Percentiles rank a stretch among this genome's conserved stretches.
phyloP scores from a whole-genome alignment of 1,139 yeast genomes.

The Petasospora fabianii region DNA sequence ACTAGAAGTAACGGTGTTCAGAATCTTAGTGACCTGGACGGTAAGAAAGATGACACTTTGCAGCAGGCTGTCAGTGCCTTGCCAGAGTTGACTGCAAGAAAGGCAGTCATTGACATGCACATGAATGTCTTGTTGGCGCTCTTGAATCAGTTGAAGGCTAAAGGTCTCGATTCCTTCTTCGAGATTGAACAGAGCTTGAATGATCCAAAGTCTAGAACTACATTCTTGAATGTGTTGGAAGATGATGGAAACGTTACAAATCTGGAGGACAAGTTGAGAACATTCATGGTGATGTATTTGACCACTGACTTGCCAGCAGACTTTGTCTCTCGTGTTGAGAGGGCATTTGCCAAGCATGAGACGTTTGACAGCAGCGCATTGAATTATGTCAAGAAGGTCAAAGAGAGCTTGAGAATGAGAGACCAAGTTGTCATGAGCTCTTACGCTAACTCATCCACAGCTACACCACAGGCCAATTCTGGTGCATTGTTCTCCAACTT shows the following conservation, averaged over 20 bases:
- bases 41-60: conserved; percentile 62
- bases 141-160: conserved; percentile 77
- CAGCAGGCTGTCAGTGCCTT: conserved; percentile 88
- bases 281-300: conserved; percentile 71
- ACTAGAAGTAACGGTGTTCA: conserved; percentile 76
- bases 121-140: conserved; percentile 91
- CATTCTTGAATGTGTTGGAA: conserved; percentile 55
- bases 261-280: conserved; percentile 76
- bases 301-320: conserved; percentile 56
- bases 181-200: conserved; percentile 82
- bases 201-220: conserved; percentile 57
- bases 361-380: conserved; percentile 62
- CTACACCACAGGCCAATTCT: conserved; percentile 16
- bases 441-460: conserved; percentile 22
- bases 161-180: conserved; percentile 83
- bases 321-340: conserved; percentile 65
- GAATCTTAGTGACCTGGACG: conserved; percentile 67
- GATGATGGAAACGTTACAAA: conserved; percentile 41
- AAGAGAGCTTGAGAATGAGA: conserved; percentile 71
- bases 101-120: conserved; percentile 88
- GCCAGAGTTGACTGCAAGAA: conserved; percentile 88
- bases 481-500: conserved; percentile 75
- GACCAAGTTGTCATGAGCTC: conserved; percentile 34
- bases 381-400: conserved; percentile 70
- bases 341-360: conserved; percentile 51